Evolutionary conservation across 768 basidiomycete genomes (phyloP).

Genomic region (Antrodiella citrinella): DNA sequence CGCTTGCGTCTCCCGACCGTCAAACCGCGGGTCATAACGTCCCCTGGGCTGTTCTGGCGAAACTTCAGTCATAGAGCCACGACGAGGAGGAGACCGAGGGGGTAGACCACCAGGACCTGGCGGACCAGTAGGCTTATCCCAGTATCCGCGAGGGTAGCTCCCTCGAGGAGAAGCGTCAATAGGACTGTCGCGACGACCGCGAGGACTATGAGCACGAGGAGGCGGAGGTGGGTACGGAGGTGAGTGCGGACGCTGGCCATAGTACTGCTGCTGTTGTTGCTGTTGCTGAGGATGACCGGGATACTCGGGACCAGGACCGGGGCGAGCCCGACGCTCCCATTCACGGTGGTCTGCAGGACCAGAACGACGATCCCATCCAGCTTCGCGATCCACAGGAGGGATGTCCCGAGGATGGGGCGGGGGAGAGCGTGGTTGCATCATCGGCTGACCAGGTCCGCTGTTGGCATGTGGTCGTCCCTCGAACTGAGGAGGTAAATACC

Average conservation of each 20-base stretch:
- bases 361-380: slow-evolving; percentile 47
- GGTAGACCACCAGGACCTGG: no score
- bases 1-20: slow-evolving; percentile 33
- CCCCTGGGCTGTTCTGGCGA: no score
- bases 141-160: neutral
- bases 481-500: slow-evolving; percentile 32
- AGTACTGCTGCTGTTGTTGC: slow-evolving; percentile 24
- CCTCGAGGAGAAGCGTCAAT: neutral
- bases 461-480: slow-evolving; percentile 35
- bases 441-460: slow-evolving; percentile 36
- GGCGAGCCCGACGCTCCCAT: slow-evolving; percentile 12
- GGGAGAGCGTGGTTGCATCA: slow-evolving; percentile 57
- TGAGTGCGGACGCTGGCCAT: slow-evolving; percentile 28
- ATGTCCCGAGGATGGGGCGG: slow-evolving; percentile 47
- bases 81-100: neutral
- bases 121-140: neutral
- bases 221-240: slow-evolving; percentile 22
- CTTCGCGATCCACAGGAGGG: slow-evolving; percentile 44
- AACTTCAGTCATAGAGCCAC: slow-evolving; percentile 2
- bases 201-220: slow-evolving; percentile 39
- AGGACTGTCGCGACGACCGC: slow-evolving; percentile 28
- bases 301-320: no score
- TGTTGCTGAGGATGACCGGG: no score
- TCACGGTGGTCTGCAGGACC: slow-evolving; percentile 4
- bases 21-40: slow-evolving; percentile 62